Evolutionary conservation across 208 protist species (phyloP).

Genomic region (Trypanosoma rangeli): DNA sequence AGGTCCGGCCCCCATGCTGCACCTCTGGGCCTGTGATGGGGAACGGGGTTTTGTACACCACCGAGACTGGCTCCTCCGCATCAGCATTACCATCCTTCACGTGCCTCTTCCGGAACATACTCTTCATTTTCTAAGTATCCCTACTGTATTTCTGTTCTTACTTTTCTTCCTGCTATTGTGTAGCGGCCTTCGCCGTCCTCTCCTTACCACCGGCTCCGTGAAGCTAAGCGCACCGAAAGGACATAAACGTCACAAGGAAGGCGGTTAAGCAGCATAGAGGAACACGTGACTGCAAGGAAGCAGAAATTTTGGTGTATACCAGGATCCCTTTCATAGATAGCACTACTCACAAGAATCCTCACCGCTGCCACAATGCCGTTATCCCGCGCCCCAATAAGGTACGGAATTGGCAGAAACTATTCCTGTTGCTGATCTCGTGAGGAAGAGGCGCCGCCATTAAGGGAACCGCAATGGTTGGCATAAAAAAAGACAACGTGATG

Average conservation of each 20-base stretch:
- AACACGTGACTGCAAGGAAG: conserved; percentile 29
- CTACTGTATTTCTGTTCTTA: not conserved
- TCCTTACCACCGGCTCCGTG: too few species aligned
- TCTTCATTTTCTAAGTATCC: too few species aligned
- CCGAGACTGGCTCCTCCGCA: conserved; percentile 4
- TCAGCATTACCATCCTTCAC: not conserved
- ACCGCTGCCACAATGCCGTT: conserved; percentile 30
- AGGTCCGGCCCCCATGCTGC: conserved; percentile 42
- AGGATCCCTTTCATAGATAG: conserved; percentile 34
- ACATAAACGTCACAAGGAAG: conserved; percentile 45
- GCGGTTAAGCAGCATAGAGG: conserved; percentile 34
- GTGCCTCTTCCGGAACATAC: not conserved
- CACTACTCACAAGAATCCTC: conserved; percentile 25
- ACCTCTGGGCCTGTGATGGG: conserved; percentile 41
- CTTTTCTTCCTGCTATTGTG: not conserved
- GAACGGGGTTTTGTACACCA: conserved; percentile 68
- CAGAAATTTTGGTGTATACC: conserved; percentile 41
- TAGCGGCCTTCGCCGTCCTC: too few species aligned
- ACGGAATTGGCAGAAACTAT: conserved; percentile 38
- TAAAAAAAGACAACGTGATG: conserved; percentile 27
- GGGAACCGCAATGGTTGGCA: conserved; percentile 14
- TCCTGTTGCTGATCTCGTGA: conserved; percentile 39
- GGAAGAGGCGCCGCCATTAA: conserved; percentile 28
- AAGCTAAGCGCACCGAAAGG: not conserved
- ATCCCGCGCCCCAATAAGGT: conserved; percentile 25